Evolutionary conservation across 495 filamentous ascomycete genomes (phyloP).

Genomic region (Xylaria palmicola): DNA sequence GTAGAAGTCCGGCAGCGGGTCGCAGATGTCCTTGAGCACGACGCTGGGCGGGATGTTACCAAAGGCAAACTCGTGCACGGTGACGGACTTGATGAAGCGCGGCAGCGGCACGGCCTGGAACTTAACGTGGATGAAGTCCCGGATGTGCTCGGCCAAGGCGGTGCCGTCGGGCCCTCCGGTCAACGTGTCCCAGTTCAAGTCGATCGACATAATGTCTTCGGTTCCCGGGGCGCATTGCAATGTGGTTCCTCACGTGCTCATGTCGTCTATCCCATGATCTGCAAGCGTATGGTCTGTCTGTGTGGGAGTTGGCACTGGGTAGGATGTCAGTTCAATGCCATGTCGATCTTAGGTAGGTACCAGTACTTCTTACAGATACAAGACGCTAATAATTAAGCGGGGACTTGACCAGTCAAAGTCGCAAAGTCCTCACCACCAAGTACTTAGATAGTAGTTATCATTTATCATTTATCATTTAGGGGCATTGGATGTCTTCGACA

Average conservation of each 20-base stretch:
- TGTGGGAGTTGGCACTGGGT: too few species aligned
- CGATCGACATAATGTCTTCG: conserved; percentile 75
- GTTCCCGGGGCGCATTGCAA: conserved; percentile 2
- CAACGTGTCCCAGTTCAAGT: conserved; percentile 90
- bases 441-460: too few species aligned
- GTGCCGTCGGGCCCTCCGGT: conserved; percentile 86
- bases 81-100: conserved; percentile 93
- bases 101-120: conserved; percentile 91
- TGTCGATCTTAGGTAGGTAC: too few species aligned
- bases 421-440: too few species aligned
- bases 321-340: too few species aligned
- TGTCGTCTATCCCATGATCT: not conserved
- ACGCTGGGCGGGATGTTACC: conserved; percentile 78
- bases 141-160: conserved; percentile 78
- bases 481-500: too few species aligned
- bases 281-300: too few species aligned
- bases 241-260: not conserved
- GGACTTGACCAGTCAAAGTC: too few species aligned
- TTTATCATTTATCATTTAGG: too few species aligned
- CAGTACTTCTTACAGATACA: too few species aligned
- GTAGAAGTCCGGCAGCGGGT: conserved; percentile 95
- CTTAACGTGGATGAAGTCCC: conserved; percentile 89
- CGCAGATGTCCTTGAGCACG: conserved; percentile 93
- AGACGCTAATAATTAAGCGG: too few species aligned
- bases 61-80: conserved; percentile 92